Evolutionary conservation across 805 yeast species (phyloP).

Genomic region (Starmerella apis): DNA sequence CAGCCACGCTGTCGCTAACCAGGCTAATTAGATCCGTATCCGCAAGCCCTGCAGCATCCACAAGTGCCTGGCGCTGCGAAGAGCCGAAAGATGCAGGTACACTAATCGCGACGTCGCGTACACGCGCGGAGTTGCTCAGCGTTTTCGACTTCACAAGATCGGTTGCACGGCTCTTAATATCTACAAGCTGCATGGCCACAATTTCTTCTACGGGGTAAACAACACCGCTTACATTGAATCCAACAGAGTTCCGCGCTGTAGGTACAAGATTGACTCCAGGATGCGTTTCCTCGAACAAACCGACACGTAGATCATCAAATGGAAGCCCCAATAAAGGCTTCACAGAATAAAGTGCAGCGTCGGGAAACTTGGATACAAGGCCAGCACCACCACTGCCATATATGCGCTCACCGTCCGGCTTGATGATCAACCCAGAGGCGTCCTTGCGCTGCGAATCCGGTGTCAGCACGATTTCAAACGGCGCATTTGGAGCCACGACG

Average conservation of each 20-base stretch:
- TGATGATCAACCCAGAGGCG: slow-evolving; percentile 60
- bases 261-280: slow-evolving; percentile 46
- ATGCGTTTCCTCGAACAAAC: slow-evolving; percentile 43
- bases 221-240: slow-evolving; percentile 43
- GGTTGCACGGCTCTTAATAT: slow-evolving; percentile 56
- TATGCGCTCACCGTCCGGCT: slow-evolving; percentile 42
- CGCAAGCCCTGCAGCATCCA: slow-evolving; percentile 63
- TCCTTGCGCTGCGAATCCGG: slow-evolving; percentile 90
- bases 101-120: slow-evolving; percentile 61
- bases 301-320: slow-evolving; percentile 39
- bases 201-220: slow-evolving; percentile 62
- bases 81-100: slow-evolving; percentile 63
- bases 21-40: slow-evolving; percentile 54
- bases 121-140: slow-evolving; percentile 32
- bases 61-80: slow-evolving; percentile 56
- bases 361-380: slow-evolving; percentile 63
- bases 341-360: slow-evolving; percentile 50
- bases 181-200: slow-evolving; percentile 69
- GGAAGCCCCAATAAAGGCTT: slow-evolving; percentile 59
- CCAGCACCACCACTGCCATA: slow-evolving; percentile 70
- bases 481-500: slow-evolving; percentile 80
- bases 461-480: slow-evolving; percentile 78
- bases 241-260: slow-evolving; percentile 43
- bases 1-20: slow-evolving; percentile 87
- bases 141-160: slow-evolving; percentile 45